phyloP scores from a whole-genome alignment of 2,329 filamentous ascomycete species.

The Trichoderma sp. region DNA sequence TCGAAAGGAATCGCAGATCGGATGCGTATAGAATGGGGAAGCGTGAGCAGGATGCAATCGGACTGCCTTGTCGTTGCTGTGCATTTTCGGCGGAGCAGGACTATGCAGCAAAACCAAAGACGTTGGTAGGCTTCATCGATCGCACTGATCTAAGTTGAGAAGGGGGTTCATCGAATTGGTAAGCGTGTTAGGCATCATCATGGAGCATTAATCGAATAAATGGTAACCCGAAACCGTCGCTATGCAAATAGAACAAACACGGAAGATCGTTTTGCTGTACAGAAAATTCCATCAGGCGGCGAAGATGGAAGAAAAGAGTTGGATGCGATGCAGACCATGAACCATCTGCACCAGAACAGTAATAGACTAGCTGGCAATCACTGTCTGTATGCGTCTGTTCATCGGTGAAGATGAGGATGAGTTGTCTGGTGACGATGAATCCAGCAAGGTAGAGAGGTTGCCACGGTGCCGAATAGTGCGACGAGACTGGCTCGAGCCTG shows the following conservation, averaged over 20 bases:
- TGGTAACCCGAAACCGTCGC: constrained; percentile 33
- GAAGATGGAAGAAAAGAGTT: neutral
- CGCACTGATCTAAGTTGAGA: neutral
- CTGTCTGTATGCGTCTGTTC: constrained; percentile 58
- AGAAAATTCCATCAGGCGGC: constrained; percentile 21
- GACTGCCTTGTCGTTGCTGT: neutral
- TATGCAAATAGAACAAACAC: constrained; percentile 38
- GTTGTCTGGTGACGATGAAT: constrained; percentile 49
- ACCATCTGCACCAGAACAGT: neutral
- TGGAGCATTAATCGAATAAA: constrained; percentile 24
- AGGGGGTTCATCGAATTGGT: neutral
- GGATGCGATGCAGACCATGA: neutral
- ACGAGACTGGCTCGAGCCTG: constrained; percentile 54
- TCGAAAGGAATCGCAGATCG: neutral
- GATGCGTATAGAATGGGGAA: neutral
- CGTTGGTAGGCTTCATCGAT: neutral
- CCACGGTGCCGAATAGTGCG: constrained; percentile 52
- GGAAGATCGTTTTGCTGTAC: constrained; percentile 29
- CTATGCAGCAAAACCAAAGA: neutral
- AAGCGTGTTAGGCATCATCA: constrained; percentile 5
- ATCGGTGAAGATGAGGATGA: constrained; percentile 54
- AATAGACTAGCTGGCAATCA: constrained; percentile 54
- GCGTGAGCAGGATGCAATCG: neutral
- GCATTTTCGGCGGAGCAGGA: neutral
- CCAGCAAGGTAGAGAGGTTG: constrained; percentile 49